Evolutionary conservation across 495 filamentous ascomycete species (phyloP).

Genomic region (Aspergillus hancockii): DNA sequence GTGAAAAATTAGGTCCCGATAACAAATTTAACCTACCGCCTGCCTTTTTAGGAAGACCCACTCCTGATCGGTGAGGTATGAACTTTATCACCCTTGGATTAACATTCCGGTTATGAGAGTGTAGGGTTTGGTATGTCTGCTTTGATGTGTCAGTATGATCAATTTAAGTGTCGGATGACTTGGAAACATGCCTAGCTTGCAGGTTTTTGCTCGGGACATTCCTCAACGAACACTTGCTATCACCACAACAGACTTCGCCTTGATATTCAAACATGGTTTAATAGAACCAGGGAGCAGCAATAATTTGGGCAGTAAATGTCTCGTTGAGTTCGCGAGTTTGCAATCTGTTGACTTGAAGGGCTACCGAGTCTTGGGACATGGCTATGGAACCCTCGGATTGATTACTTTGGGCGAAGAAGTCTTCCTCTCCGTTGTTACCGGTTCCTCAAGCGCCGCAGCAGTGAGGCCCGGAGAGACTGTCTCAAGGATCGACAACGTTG

Average conservation of each 20-base stretch:
- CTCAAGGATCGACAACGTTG: conserved; percentile 80
- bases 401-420: conserved; percentile 84
- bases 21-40: conserved; percentile 7
- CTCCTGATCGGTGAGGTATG: background rate
- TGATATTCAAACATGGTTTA: conserved; percentile 77
- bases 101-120: background rate
- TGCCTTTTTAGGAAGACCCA: background rate
- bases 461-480: conserved; percentile 86
- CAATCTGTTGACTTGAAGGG: conserved; percentile 66
- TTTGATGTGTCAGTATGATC: background rate
- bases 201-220: conserved; percentile 57
- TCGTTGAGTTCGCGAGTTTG: conserved; percentile 79
- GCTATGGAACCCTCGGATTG: conserved; percentile 85
- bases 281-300: conserved; percentile 45
- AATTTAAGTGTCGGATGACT: background rate
- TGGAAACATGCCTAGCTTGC: conserved; percentile 41
- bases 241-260: conserved; percentile 70
- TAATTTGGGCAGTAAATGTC: conserved; percentile 55
- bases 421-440: conserved; percentile 88
- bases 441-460: conserved; percentile 73
- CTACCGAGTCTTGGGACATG: conserved; percentile 74
- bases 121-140: background rate
- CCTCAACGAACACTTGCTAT: conserved; percentile 85
- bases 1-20: background rate
- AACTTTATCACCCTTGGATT: background rate